A percentile compares a stretch with the other conserved stretches of the same genome.
Evolutionary conservation across 495 filamentous ascomycete genomes (phyloP).

Genomic region (Neurospora hispaniola): DNA sequence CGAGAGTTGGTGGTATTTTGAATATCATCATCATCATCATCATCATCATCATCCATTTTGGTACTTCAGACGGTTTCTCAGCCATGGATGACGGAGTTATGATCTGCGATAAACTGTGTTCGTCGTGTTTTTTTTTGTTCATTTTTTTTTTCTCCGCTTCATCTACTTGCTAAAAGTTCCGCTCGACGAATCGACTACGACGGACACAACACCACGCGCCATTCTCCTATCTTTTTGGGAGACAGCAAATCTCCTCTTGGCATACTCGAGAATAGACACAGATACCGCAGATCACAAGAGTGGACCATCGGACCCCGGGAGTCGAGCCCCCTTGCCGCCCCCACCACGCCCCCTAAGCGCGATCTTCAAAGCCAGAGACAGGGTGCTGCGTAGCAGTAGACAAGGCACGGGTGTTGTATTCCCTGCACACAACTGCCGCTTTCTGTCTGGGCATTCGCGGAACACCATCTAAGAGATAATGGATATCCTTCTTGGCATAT

Average conservation of each 20-base stretch:
- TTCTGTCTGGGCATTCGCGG: background rate
- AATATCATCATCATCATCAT: background rate
- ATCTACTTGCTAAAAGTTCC: background rate
- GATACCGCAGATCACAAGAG: background rate
- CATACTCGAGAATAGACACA: background rate
- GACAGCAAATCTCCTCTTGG: background rate
- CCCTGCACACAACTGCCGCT: background rate
- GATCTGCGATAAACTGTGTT: background rate
- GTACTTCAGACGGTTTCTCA: background rate
- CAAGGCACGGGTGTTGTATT: background rate
- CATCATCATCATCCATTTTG: background rate
- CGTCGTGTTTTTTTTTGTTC: background rate
- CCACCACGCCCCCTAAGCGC: background rate
- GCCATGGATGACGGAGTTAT: background rate
- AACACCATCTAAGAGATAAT: background rate
- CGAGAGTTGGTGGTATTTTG: background rate
- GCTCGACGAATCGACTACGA: background rate
- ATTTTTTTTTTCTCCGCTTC: background rate
- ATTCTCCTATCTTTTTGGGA: background rate
- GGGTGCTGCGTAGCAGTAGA: background rate
- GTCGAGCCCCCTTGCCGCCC: background rate
- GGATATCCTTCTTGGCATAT: background rate
- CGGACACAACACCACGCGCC: background rate
- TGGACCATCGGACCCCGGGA: background rate
- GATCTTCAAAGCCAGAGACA: background rate